phyloP scores from a whole-genome alignment of 2,329 filamentous ascomycete genomes.

The Pyricularia pennisetigena region DNA sequence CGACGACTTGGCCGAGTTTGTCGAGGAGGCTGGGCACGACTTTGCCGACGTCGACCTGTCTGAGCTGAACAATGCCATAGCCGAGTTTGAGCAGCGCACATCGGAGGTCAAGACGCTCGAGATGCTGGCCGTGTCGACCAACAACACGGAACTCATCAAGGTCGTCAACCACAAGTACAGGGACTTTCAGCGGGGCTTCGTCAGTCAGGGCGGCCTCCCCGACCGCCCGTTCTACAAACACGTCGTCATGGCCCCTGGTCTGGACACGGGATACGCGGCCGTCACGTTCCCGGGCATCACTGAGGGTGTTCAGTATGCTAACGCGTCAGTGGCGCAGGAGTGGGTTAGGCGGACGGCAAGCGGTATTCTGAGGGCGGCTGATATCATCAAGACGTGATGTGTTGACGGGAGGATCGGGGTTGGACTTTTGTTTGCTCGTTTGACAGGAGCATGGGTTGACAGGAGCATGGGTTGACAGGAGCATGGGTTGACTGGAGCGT shows the following conservation, averaged over 20 bases:
- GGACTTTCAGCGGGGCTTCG: conserved; percentile 37
- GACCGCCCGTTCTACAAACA: conserved; percentile 34
- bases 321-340: conserved; percentile 19
- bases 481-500: too few species aligned
- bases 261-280: conserved; percentile 33
- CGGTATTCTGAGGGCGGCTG: conserved; percentile 22
- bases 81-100: conserved; percentile 7
- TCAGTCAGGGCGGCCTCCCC: conserved; percentile 35
- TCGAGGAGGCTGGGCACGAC: conserved; percentile 16
- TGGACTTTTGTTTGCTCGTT: background rate
- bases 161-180: conserved; percentile 35
- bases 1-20: conserved; percentile 22
- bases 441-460: too few species aligned
- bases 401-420: background rate
- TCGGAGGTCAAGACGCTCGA: conserved; percentile 4
- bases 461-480: too few species aligned
- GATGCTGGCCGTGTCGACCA: conserved; percentile 7
- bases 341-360: conserved; percentile 25
- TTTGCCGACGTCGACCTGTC: conserved; percentile 24
- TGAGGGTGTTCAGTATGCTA: conserved; percentile 51
- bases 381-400: conserved; percentile 20
- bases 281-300: conserved; percentile 48
- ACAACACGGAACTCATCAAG: conserved; percentile 20
- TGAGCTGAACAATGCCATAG: conserved; percentile 26
- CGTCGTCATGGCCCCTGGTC: conserved; percentile 34